Percentiles rank a stretch among this genome's conserved stretches.
These are phyloP conservation scores for Sphaceloma murrayae DNA, from an alignment of 2,329 filamentous ascomycete species.

Conservation along the genomic window DNA sequence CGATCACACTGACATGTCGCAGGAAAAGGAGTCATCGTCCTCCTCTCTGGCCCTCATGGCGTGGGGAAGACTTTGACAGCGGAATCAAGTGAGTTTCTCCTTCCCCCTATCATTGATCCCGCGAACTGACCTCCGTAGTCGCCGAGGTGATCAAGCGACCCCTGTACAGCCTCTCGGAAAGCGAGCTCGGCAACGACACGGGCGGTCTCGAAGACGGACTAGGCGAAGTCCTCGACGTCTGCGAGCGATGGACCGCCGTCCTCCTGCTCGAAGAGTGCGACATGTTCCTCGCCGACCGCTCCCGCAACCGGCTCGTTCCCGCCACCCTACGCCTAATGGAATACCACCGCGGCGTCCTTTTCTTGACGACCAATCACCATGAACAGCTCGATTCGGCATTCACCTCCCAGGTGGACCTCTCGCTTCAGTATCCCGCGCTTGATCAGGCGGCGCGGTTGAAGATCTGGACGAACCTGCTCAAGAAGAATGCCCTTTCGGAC, in stretches of 20 bases:
- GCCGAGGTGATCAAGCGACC: slow-evolving; percentile 31
- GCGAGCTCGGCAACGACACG: slow-evolving; percentile 20
- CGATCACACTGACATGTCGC: neutral
- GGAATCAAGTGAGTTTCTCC: slow-evolving; percentile 13
- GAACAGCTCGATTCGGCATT: slow-evolving; percentile 22
- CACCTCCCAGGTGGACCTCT: slow-evolving; percentile 20
- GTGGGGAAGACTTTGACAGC: slow-evolving; percentile 29
- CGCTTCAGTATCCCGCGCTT: slow-evolving; percentile 19
- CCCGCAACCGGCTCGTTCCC: slow-evolving; percentile 32
- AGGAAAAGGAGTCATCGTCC: slow-evolving; percentile 26
- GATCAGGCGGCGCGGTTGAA: neutral
- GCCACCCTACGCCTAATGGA: slow-evolving; percentile 25
- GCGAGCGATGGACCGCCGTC: slow-evolving; percentile 44
- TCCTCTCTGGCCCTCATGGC: slow-evolving; percentile 30
- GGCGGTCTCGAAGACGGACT: slow-evolving; percentile 20
- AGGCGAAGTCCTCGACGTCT: slow-evolving; percentile 33
- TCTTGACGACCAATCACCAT: slow-evolving; percentile 24
- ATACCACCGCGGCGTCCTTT: slow-evolving; percentile 23
- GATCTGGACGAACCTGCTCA: neutral
- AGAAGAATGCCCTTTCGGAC: neutral
- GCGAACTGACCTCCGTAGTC: slow-evolving; percentile 18
- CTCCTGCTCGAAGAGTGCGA: slow-evolving; percentile 52
- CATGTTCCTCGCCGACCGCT: slow-evolving; percentile 48
- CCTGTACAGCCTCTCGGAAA: slow-evolving; percentile 29
- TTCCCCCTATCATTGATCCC: neutral